phyloP scores from a whole-genome alignment of 129 eudicot genomes.

The Erigeron canadensis region DNA sequence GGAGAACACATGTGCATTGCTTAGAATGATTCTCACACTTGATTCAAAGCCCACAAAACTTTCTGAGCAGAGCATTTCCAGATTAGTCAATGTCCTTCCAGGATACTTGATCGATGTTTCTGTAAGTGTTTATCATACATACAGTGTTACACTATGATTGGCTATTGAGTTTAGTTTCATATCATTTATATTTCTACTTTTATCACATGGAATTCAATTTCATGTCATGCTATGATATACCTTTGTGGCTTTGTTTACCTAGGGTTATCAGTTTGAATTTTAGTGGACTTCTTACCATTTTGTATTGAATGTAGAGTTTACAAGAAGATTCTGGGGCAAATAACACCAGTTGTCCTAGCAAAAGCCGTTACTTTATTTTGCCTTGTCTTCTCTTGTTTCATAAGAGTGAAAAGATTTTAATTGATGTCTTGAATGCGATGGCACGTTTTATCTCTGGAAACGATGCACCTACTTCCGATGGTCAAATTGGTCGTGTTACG shows the following conservation, averaged over 20 bases:
- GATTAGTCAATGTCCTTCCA: constrained; percentile 52
- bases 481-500: constrained; percentile 19
- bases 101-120: constrained; percentile 55
- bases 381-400: constrained; percentile 60
- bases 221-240: background rate
- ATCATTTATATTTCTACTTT: constrained; percentile 6
- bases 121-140: constrained; percentile 47
- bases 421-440: constrained; percentile 44
- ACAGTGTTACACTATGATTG: background rate
- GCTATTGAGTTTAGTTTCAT: constrained; percentile 1
- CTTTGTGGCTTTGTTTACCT: background rate
- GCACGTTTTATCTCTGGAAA: constrained; percentile 39
- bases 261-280: background rate
- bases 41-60: constrained; percentile 62
- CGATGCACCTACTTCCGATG: constrained; percentile 22
- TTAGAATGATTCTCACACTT: constrained; percentile 67
- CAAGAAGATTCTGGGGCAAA: constrained; percentile 31
- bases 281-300: constrained; percentile 8
- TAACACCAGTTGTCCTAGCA: constrained; percentile 11
- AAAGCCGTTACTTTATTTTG: constrained; percentile 52
- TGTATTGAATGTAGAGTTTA: constrained; percentile 45
- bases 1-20: constrained; percentile 76
- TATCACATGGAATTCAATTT: background rate
- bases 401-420: constrained; percentile 49
- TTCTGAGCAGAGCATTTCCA: constrained; percentile 53